Evolutionary conservation across 176 grass and related monocot species (phyloP), one percentile per base, ranked within the genome.

Genomic region (Carex scoparia): DNA sequence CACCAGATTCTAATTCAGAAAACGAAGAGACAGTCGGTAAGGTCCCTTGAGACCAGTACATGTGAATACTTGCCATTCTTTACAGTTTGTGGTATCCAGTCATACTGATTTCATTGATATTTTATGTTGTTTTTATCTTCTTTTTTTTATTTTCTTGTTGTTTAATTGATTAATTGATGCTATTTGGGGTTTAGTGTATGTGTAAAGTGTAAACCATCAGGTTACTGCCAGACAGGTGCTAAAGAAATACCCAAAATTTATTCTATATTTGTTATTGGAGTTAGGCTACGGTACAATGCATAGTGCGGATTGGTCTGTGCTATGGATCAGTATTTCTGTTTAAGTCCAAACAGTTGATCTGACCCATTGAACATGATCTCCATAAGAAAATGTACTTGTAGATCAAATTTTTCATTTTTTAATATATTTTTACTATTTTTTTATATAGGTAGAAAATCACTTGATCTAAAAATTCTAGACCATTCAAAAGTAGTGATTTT

Each of bases 1-100:
- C 94, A 88, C 66, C 89, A 73, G 80, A 69, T 82, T 79, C 86
- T 80, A 82, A 91, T 83, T 88, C 90, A 48, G 80, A 82, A 46
- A 65, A 82, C 31, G 61, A 65, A 82, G 79, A 82, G 33, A 82
- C 83, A 65, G 68, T 65, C 69, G 91, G 89, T 92, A 88, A 90
- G 81, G 77, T 37, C 44, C 71, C 37, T 49, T 12, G 66, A 46
- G 42, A 44, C 62, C 72, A 85, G 81, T 10, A 58, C 63, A 60
- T 79, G 77, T 74, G 2, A 46, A 51, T 67, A 12, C 46, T 15
- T 48, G 58, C 30, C 48, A 11, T 11, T 79, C 53, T 35, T 12
- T 57, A 57, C 28, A 55, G 74, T 58, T 79, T 58, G 14, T 6
- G 37, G 71, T 14, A 18, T 85, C 23, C 31, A 10, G 35, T 87